These are phyloP conservation scores for Cladophialophora psammophila DNA, from an alignment of 2,329 filamentous ascomycete species.

Conservation along the genomic window DNA sequence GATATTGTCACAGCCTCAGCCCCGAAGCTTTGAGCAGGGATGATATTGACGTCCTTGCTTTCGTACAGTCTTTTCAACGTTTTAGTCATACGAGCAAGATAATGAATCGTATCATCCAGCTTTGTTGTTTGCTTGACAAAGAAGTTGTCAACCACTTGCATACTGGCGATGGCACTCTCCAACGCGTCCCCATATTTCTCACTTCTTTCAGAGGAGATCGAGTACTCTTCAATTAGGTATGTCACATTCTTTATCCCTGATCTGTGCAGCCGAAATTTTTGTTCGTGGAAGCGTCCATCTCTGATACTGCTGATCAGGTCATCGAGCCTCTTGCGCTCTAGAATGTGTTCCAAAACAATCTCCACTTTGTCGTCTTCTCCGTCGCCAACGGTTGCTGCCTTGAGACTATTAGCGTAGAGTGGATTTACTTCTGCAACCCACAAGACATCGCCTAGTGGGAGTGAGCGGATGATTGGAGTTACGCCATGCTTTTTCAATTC, in stretches of 20 bases:
- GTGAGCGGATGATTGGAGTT: conserved; percentile 69
- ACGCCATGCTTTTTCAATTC: conserved; percentile 73
- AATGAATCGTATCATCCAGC: conserved; percentile 79
- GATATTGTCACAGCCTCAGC: conserved; percentile 71
- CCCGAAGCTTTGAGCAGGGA: conserved; percentile 42
- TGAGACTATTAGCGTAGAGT: conserved; percentile 61
- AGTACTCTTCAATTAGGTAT: conserved; percentile 78
- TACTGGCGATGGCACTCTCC: conserved; percentile 75
- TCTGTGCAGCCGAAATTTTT: conserved; percentile 78
- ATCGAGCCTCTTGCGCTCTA: conserved; percentile 81
- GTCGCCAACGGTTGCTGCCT: conserved; percentile 34
- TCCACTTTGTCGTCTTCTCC: conserved; percentile 65
- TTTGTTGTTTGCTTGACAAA: conserved; percentile 79
- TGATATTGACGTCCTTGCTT: conserved; percentile 35
- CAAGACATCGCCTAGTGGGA: conserved; percentile 77
- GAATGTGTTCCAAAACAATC: conserved; percentile 78
- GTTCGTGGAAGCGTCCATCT: conserved; percentile 82
- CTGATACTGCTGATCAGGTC: conserved; percentile 82
- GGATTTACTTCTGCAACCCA: conserved; percentile 80
- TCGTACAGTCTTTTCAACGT: conserved; percentile 70
- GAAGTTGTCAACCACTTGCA: conserved; percentile 79
- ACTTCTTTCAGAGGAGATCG: conserved; percentile 62
- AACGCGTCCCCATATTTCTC: conserved; percentile 71
- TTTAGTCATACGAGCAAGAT: conserved; percentile 74
- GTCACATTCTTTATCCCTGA: conserved; percentile 78